Conservation (phyloP, 129 eudicot species). For the Escallonia rubra region DNA sequence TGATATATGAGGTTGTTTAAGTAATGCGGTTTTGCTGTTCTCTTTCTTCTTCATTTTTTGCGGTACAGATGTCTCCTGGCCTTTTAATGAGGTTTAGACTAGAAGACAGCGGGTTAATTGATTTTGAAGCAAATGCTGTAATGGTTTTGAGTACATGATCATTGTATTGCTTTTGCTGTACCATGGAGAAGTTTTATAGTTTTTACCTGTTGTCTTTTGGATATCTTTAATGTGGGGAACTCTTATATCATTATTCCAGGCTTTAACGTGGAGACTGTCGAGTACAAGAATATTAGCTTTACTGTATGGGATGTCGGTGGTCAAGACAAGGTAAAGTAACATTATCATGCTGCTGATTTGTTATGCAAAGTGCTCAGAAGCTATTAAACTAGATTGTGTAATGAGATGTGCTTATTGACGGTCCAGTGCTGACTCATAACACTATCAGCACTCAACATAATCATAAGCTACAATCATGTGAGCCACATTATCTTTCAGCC, state of each 20-base stretch:
- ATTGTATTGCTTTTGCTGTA: neutral
- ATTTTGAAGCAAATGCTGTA: neutral
- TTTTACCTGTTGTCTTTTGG: too few relatives aligned
- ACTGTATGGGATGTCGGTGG: constrained; percentile 64
- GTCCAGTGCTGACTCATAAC: constrained; percentile 21
- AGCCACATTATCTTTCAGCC: constrained; percentile 11
- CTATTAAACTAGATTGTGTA: neutral
- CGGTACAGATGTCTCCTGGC: too few relatives aligned
- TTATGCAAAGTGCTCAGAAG: neutral
- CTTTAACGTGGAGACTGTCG: constrained; percentile 49
- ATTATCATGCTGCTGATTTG: neutral
- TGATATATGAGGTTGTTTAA: too few relatives aligned
- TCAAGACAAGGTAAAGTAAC: constrained; percentile 42
- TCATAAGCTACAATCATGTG: constrained; percentile 21
- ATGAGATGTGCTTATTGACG: constrained; percentile 24
- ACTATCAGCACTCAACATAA: constrained; percentile 21
- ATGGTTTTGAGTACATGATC: neutral
- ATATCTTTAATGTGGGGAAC: neutral
- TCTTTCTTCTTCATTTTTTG: too few relatives aligned
- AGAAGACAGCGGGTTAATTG: too few relatives aligned
- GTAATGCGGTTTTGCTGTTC: too few relatives aligned
- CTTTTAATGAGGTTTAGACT: too few relatives aligned
- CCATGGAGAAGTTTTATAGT: too few relatives aligned
- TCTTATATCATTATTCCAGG: constrained; percentile 15
- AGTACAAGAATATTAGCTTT: constrained; percentile 52